Percentiles rank a stretch among this genome's conserved stretches.
Evolutionary conservation across 1,284 basidiomycete species (phyloP).

Genomic region (Microbotryum saponariae): DNA sequence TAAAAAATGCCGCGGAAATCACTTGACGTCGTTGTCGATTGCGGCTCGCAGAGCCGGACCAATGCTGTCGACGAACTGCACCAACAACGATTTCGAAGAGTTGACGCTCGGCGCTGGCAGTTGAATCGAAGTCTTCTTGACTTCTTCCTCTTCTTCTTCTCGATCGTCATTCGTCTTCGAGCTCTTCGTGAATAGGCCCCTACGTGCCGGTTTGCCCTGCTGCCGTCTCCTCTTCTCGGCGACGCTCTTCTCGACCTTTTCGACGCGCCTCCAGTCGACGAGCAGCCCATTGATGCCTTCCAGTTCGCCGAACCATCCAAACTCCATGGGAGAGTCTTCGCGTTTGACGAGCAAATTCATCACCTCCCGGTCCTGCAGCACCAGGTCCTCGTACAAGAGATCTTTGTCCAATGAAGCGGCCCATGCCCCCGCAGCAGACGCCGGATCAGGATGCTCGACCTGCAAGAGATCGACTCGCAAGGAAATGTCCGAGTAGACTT

Average conservation of each 20-base stretch:
- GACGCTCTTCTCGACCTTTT: neutral
- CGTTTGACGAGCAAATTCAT: neutral
- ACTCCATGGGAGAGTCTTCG: slow-evolving; percentile 9
- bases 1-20: too few species aligned
- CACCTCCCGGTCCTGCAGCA: slow-evolving; percentile 4
- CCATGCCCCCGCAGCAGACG: neutral
- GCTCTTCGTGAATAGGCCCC: too few species aligned
- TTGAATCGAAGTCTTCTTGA: neutral
- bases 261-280: neutral
- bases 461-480: slow-evolving; percentile 21
- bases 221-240: too few species aligned
- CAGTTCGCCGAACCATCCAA: slow-evolving; percentile 25
- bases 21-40: too few species aligned
- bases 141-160: neutral
- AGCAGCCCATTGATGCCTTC: slow-evolving; percentile 2
- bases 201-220: neutral
- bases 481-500: slow-evolving; percentile 20
- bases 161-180: neutral
- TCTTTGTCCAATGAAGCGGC: neutral
- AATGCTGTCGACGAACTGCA: slow-evolving; percentile 3
- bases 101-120: slow-evolving; percentile 6
- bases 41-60: too few species aligned
- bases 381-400: slow-evolving; percentile 13
- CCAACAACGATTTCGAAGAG: slow-evolving; percentile 4
- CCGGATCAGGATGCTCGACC: neutral